Conservation (phyloP, 2,329 filamentous ascomycete genomes). For the Colletotrichum cordylinicola region DNA sequence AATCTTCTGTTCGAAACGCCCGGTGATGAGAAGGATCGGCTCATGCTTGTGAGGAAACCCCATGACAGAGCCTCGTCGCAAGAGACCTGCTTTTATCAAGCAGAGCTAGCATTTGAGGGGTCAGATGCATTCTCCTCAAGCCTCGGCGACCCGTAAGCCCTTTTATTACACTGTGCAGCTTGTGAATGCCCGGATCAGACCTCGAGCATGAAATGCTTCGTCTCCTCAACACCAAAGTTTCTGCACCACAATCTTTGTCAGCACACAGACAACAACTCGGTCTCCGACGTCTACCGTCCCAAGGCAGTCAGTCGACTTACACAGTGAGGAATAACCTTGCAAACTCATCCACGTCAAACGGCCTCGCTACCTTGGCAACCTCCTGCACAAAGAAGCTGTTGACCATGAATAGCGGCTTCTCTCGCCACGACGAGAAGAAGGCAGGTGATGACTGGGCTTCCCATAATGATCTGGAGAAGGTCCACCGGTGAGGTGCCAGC, state of each 20-base stretch:
- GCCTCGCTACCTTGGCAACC: conserved; percentile 39
- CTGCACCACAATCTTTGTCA: not conserved
- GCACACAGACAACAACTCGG: not conserved
- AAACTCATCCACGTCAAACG: conserved; percentile 45
- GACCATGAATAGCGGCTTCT: conserved; percentile 43
- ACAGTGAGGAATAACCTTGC: conserved; percentile 41
- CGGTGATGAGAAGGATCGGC: not conserved
- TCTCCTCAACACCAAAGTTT: conserved; percentile 20
- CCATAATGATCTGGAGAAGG: conserved; percentile 49
- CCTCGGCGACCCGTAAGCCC: not conserved
- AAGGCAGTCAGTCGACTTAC: conserved; percentile 30
- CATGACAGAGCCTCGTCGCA: not conserved
- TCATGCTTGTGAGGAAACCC: not conserved
- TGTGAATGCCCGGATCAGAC: not conserved
- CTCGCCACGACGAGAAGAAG: conserved; percentile 50
- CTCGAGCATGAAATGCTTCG: conserved; percentile 23
- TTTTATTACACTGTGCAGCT: not conserved
- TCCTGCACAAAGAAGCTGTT: conserved; percentile 39
- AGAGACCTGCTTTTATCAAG: not conserved
- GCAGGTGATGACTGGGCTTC: conserved; percentile 43
- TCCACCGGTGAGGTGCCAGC: conserved; percentile 33
- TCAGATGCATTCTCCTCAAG: not conserved
- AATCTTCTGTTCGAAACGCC: not conserved
- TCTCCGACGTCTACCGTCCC: rapidly evolving
- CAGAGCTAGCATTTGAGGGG: not conserved